Percentiles rank a stretch among this genome's conserved stretches.
Conservation (phyloP, 2,329 filamentous ascomycete genomes). For the Oidium heveae region DNA sequence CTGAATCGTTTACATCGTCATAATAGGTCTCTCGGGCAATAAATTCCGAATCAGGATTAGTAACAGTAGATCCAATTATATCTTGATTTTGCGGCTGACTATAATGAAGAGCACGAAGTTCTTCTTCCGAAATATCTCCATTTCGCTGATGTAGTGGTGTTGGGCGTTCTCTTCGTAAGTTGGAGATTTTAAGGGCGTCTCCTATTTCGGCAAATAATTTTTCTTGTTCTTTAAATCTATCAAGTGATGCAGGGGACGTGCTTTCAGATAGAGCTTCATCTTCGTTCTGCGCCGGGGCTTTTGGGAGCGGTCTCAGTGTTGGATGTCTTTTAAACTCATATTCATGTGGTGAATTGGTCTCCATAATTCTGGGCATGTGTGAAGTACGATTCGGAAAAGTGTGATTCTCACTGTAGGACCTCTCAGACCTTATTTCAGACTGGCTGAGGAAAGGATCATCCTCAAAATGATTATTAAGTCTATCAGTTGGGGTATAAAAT, state of each 20-base stretch:
- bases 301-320: slow-evolving; percentile 13
- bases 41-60: neutral
- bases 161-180: slow-evolving; percentile 4
- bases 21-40: neutral
- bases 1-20: slow-evolving; percentile 5
- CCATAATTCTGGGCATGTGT: slow-evolving; percentile 2
- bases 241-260: slow-evolving; percentile 10
- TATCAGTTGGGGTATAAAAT: slow-evolving; percentile 6
- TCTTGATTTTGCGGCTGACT: slow-evolving; percentile 25
- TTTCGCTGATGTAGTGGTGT: slow-evolving; percentile 13
- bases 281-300: slow-evolving; percentile 10
- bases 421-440: slow-evolving; percentile 3
- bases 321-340: slow-evolving; percentile 13
- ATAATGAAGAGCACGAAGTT: slow-evolving; percentile 24
- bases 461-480: slow-evolving; percentile 8
- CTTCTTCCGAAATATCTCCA: slow-evolving; percentile 22
- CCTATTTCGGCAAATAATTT: slow-evolving; percentile 15
- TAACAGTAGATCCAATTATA: slow-evolving; percentile 11
- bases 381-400: slow-evolving; percentile 7
- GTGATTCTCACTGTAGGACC: slow-evolving; percentile 6
- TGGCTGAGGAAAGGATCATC: slow-evolving; percentile 6
- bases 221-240: slow-evolving; percentile 12
- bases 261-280: slow-evolving; percentile 1
- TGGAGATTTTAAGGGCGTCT: slow-evolving; percentile 9
- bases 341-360: neutral